Conservation (phyloP, 352 stramenopile species). For the Pelagophyceae sp. region DNA sequence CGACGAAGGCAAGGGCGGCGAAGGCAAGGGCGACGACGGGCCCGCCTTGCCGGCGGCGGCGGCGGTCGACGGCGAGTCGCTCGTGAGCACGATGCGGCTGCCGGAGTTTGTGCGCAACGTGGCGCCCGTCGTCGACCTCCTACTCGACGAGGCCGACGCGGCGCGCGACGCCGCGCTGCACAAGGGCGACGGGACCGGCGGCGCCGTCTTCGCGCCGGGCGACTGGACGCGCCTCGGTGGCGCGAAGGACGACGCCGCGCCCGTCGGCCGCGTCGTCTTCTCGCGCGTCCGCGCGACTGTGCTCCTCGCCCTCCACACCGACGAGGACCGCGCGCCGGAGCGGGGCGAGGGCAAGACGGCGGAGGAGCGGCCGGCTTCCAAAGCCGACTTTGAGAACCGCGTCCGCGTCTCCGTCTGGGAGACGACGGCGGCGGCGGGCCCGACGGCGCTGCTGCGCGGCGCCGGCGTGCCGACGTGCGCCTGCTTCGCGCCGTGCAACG, state of each 20-base stretch:
- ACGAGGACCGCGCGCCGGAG: background rate
- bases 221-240: background rate
- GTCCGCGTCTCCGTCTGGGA: background rate
- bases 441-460: background rate
- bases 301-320: background rate
- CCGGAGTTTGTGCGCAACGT: background rate
- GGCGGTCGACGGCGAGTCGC: no score
- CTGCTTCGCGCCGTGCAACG: slow-evolving; percentile 3
- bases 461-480: background rate
- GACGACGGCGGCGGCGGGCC: no score
- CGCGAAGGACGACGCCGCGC: background rate
- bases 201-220: background rate
- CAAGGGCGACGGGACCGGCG: no score
- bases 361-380: no score
- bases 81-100: background rate
- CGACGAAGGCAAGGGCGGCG: background rate
- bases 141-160: background rate
- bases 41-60: background rate
- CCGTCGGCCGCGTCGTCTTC: background rate
- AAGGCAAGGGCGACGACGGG: background rate
- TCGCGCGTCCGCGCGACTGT: background rate
- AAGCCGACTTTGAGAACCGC: no score
- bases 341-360: background rate
- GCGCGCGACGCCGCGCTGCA: background rate
- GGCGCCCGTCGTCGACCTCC: background rate